A percentile compares a stretch with the other conserved stretches of the same genome.
phyloP scores from a whole-genome alignment of 2,329 filamentous ascomycete genomes.

The Aspergillus sp. region DNA sequence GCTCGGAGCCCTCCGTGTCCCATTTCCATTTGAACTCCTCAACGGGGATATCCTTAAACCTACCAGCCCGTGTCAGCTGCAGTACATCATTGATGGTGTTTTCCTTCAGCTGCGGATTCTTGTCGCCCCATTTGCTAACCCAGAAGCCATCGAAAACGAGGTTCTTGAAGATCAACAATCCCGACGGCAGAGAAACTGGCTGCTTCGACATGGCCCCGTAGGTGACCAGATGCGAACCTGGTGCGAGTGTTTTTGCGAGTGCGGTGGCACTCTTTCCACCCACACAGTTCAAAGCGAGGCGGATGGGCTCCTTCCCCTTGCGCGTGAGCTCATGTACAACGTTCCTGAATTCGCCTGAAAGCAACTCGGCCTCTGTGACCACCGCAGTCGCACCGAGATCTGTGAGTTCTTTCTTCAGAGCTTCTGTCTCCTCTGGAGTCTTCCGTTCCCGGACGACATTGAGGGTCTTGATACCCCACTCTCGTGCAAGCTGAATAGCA shows the following conservation, averaged over 20 bases:
- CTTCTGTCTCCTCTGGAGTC: slow-evolving; percentile 64
- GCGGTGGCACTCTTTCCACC: slow-evolving; percentile 81
- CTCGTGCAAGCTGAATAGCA: slow-evolving; percentile 79
- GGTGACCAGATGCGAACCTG: slow-evolving; percentile 76
- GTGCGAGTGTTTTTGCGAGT: slow-evolving; percentile 71
- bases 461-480: slow-evolving; percentile 89
- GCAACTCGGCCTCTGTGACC: slow-evolving; percentile 62
- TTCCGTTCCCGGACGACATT: slow-evolving; percentile 80
- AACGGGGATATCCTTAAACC: slow-evolving; percentile 82
- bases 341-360: slow-evolving; percentile 46
- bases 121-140: slow-evolving; percentile 86
- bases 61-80: slow-evolving; percentile 69
- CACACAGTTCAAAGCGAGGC: slow-evolving; percentile 87
- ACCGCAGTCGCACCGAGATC: slow-evolving; percentile 64
- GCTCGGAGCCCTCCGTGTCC: slow-evolving; percentile 69
- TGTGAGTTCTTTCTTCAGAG: slow-evolving; percentile 61
- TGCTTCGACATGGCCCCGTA: slow-evolving; percentile 95
- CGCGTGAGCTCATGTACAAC: slow-evolving; percentile 68
- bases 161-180: slow-evolving; percentile 90
- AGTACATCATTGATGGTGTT: slow-evolving; percentile 84
- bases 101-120: slow-evolving; percentile 70
- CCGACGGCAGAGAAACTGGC: slow-evolving; percentile 77
- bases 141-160: slow-evolving; percentile 90
- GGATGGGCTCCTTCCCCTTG: slow-evolving; percentile 69
- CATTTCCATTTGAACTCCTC: slow-evolving; percentile 80